Evolutionary conservation across 73 alveolate species (phyloP).

Genomic region (Paraurostyla sp.): DNA sequence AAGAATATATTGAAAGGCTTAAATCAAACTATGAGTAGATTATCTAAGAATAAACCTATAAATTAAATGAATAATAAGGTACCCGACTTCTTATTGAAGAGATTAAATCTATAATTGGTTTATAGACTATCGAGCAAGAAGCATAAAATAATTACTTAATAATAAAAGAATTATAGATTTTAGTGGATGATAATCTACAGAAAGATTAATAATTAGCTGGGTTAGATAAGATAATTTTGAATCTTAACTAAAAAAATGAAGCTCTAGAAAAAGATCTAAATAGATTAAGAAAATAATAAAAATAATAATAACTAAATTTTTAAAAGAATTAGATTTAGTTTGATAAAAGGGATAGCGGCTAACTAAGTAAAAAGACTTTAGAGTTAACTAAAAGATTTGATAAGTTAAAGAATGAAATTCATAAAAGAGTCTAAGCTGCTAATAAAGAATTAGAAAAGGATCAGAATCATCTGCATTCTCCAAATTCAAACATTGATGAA

Average conservation of each 20-base stretch:
- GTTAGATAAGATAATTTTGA: too few relatives aligned
- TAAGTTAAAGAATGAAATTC: constrained; percentile 32
- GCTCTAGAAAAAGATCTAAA: too few relatives aligned
- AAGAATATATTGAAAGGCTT: neutral
- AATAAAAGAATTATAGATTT: too few relatives aligned
- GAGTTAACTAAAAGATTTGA: constrained; percentile 39
- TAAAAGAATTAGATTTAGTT: neutral
- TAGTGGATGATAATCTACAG: too few relatives aligned
- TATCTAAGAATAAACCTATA: neutral
- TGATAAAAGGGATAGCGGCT: neutral
- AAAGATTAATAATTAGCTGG: too few relatives aligned
- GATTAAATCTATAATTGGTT: too few relatives aligned
- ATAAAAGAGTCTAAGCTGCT: neutral
- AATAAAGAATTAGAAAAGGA: neutral
- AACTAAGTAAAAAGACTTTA: constrained; percentile 9
- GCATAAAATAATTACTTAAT: too few relatives aligned
- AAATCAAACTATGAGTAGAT: neutral
- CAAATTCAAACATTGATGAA: constrained; percentile 8
- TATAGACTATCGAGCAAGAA: too few relatives aligned
- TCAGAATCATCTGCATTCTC: too few relatives aligned
- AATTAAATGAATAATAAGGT: neutral
- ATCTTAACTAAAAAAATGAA: too few relatives aligned
- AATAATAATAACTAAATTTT: neutral
- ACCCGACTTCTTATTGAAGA: too few relatives aligned
- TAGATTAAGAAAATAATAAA: too few relatives aligned